Evolutionary conservation across 192 early-diverging fungal species (phyloP), one percentile per base, ranked within the genome.

Genomic region (Gigaspora rosea): DNA sequence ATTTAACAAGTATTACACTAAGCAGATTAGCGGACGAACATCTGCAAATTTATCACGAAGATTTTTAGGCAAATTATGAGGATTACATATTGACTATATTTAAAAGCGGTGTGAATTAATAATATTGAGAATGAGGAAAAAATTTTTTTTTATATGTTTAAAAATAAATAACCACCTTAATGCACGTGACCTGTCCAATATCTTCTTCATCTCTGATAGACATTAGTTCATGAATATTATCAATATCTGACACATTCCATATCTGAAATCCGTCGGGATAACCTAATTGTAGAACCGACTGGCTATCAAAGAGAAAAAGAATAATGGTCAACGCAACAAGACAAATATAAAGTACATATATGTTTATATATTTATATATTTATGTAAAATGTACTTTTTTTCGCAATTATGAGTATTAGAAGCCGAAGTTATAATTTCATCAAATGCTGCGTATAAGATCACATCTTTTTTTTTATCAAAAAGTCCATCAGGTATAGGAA

Each of bases 251-350:
- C 8, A 94, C 81, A 61, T 91, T 84, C 94, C 94, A 95, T 16
- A 95, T 83, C 71, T 95, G 94, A 66, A 95, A 92, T 8, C 94
- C 94, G 70, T 87, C 86, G 12, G 79, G 69, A 79, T 94, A 94
- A 33, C 92, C 93, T 64, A 94, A 78, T 32, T 90, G 75, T 33
- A 91, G 75, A 78, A 89, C 90, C 9, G 86, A 83, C 32, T 75
- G 82, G 58, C 83, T 82, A 69, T 18, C 47, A 6, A 35, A 71
- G 41, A 59, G 16, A 41, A 13, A 49, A 32, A 63, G 48, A 36
- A 22, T 32, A 48, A 76, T 33, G 18, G 18, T 56, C 41, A 56
- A 56, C 52, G 12, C 18, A 11, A 56, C 15, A 56, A 56, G 12
- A 18, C 18, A 18, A 56, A 12, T 8, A 54, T 18, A 11, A 13